Evolutionary conservation across 129 eudicot species (phyloP), one percentile per base, ranked within the genome.

Genomic region (Lonicera japonica): DNA sequence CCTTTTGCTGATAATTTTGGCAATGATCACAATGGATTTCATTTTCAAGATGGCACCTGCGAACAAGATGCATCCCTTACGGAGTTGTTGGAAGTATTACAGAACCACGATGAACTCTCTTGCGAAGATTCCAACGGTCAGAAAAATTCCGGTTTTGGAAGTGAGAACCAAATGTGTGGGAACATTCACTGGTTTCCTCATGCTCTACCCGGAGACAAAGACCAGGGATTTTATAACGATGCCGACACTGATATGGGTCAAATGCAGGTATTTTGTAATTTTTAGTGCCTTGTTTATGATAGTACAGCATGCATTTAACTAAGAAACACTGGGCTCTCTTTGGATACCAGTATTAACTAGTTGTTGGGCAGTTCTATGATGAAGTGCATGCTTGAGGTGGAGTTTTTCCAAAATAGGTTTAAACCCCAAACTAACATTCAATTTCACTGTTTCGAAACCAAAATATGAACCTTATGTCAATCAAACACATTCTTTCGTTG

Each of bases 1-100:
- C 77, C 87, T n/a, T 85, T 77, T 78, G 84, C 84, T 16, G 71
- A 75, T 70, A 87, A 85, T 65, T 85, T 80, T 67, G 92, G 92
- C 65, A 71, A 61, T 25, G 78, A 74, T 54, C 72, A 67, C 38
- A 75, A 77, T 11, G 87, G 73, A 60, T 36, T 74, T 36, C 75
- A 65, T 55, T 85, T 85, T 64, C 82, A 85, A 59, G 92, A 85
- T 56, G 92, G 92, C 15, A 71, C 87, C 20, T 43, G 71, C 45
- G 92, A 81, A 73, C 87, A 57, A 56, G 92, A 85, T 66, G 85
- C 69, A 24, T 73, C 84, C 29, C 72, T 85, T 21, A 65, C 90
- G 3, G 83, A 83, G 15, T 63, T 84, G 46, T 74, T 80, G 68
- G 68, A 78, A 23, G 77, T 72, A 29, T 41, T 80, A 63, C 79